A percentile compares a stretch with the other conserved stretches of the same genome.
These are phyloP conservation scores for Schizophyllum amplum DNA, from an alignment of 1,284 basidiomycete genomes.

Conservation along the genomic window DNA sequence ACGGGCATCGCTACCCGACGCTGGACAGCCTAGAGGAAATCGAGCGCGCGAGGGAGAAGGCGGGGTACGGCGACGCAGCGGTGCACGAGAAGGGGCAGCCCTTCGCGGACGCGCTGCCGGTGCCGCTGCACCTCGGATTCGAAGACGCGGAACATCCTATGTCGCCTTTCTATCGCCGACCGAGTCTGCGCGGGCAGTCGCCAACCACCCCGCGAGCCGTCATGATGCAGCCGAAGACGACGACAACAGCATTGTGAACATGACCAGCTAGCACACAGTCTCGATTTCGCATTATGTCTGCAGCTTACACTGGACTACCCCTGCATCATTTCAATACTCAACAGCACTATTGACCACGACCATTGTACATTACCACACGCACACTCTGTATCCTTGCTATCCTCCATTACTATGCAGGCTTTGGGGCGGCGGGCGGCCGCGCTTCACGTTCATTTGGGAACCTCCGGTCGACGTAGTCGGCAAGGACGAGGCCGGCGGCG, in stretches of 20 bases:
- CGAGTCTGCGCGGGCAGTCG: slow-evolving; percentile 14
- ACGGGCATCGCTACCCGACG: slow-evolving; percentile 35
- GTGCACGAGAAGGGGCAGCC: slow-evolving; percentile 5
- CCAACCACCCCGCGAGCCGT: neutral
- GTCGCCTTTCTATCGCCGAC: slow-evolving; percentile 25
- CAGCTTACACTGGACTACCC: neutral
- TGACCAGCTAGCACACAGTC: neutral
- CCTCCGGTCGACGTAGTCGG: slow-evolving; percentile 46
- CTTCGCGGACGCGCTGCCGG: neutral
- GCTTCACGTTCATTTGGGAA: slow-evolving; percentile 19
- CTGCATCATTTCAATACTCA: neutral
- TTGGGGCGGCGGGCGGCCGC: slow-evolving; percentile 2
- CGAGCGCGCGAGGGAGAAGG: slow-evolving; percentile 16
- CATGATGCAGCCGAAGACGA: neutral
- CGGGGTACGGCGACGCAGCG: slow-evolving; percentile 1
- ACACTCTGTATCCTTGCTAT: neutral
- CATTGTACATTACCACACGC: neutral
- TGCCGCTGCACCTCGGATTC: neutral
- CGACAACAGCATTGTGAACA: neutral
- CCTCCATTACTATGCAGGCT: neutral
- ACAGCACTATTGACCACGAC: neutral
- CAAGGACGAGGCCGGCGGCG: slow-evolving; percentile 40
- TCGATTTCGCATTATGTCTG: neutral
- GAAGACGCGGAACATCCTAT: slow-evolving; percentile 18
- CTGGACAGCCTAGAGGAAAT: slow-evolving; percentile 26